phyloP scores from a whole-genome alignment of 306 rosid genomes.

The Quercus aquifolioides region DNA sequence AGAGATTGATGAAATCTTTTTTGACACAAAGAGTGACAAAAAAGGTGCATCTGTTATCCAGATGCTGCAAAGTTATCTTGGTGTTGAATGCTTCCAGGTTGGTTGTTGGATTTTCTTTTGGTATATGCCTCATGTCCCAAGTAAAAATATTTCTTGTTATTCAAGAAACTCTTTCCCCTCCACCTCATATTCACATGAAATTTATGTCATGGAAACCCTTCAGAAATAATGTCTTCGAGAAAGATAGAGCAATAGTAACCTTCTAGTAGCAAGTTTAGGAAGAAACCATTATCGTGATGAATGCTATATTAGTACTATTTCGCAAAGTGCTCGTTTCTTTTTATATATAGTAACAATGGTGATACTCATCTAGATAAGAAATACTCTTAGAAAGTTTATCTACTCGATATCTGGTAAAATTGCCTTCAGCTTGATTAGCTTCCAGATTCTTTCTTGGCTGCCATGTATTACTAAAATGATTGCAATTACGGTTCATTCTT shows the following conservation, averaged over 20 bases:
- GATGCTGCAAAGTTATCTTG: slow-evolving; percentile 96
- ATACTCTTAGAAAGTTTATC: neutral
- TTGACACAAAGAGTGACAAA: slow-evolving; percentile 82
- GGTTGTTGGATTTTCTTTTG: slow-evolving; percentile 22
- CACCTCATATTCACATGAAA: neutral
- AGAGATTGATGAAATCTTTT: slow-evolving; percentile 83
- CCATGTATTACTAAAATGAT: neutral
- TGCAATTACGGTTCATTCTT: neutral
- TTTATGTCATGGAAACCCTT: neutral
- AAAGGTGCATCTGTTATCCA: slow-evolving; percentile 94
- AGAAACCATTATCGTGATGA: neutral
- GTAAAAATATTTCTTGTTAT: neutral
- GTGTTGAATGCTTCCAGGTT: slow-evolving; percentile 89
- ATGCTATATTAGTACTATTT: neutral
- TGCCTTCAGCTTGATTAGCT: neutral
- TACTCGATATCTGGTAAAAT: neutral
- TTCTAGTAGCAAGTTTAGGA: neutral
- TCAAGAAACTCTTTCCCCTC: neutral
- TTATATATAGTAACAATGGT: neutral
- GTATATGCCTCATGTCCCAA: neutral
- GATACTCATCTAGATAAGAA: neutral
- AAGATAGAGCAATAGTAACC: neutral
- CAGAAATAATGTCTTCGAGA: neutral
- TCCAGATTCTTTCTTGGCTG: neutral
- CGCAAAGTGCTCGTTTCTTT: neutral